These are phyloP conservation scores for Aureobasidium musti DNA, from an alignment of 2,329 filamentous ascomycete species.

Conservation along the genomic window DNA sequence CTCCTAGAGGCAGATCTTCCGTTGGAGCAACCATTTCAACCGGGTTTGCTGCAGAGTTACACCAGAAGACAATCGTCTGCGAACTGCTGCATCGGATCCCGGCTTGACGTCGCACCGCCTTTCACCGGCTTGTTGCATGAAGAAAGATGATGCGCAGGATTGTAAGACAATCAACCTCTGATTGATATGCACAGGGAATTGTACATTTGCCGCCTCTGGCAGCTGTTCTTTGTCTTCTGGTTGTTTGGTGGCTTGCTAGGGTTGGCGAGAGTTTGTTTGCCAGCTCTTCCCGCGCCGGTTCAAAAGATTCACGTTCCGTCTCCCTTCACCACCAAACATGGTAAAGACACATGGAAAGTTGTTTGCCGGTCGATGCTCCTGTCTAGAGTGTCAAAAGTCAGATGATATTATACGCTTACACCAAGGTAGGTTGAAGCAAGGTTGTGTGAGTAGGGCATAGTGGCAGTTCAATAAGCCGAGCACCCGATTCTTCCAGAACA, in stretches of 20 bases:
- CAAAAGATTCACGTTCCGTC: background rate
- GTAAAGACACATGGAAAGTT: background rate
- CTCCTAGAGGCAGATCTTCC: constrained; percentile 12
- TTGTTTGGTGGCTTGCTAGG: constrained; percentile 27
- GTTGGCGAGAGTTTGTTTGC: constrained; percentile 22
- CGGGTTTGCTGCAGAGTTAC: constrained; percentile 26
- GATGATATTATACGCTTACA: background rate
- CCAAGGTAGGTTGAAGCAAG: constrained; percentile 24
- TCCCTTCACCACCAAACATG: constrained; percentile 5
- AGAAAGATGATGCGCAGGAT: constrained; percentile 4
- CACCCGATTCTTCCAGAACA: constrained; percentile 27
- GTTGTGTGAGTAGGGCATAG: constrained; percentile 25
- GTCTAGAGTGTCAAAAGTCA: background rate
- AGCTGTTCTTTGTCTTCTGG: constrained; percentile 2
- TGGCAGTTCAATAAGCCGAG: constrained; percentile 21
- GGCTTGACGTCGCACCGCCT: constrained; percentile 18
- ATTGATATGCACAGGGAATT: constrained; percentile 22
- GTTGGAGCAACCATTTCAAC: constrained; percentile 7
- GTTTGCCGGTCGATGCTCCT: background rate
- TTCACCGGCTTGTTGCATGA: constrained; percentile 5
- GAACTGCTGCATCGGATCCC: constrained; percentile 29
- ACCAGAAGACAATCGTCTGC: constrained; percentile 26
- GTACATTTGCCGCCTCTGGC: background rate
- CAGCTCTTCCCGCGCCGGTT: constrained; percentile 8
- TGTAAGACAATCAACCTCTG: constrained; percentile 16